Base-by-base conservation (phyloP, 2,329 filamentous ascomycete genomes). In the Hymenoscyphus scutula region DNA sequence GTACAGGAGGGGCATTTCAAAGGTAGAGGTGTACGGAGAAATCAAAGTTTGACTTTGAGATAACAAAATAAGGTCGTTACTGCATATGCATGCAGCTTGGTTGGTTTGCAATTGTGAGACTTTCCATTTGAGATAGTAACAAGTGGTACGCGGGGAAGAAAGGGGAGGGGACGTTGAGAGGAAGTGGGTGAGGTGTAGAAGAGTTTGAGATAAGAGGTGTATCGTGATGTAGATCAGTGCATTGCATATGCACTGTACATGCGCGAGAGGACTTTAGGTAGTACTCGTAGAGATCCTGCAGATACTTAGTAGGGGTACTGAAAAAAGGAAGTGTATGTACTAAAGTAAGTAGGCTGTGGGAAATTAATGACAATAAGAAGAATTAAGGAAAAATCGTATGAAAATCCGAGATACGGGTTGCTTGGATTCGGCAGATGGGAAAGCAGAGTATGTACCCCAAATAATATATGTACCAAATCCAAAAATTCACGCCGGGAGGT, bases 121-220 rank as follows among this genome's bases (percentile, higher is more conserved):
- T 23, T 41, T 19, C 5, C n/a, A 10, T 19, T 23, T 11, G 7
- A 48, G 19, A 48, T 10, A 13, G 32, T 13, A 2, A 34, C 11
- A 34, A 23, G 41, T 48, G 41, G 41, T 48, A 48, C 19, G 41
- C 41, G 41, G 41, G 41, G 41, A 48, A 48, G 41, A 48, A 48
- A 19, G 19, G 17, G n/a, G n/a, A n/a, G 41, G 3, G 19, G 3
- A 11, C 7, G 23, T 48, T 10, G 32, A 11, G n/a, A n/a, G n/a
- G n/a, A n/a, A n/a, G n/a, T n/a, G n/a, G n/a, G n/a, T n/a, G 41
- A 48, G 41, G 41, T 48, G 19, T 19, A 25, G 41, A 7, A 10
- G 7, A 34, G 10, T 34, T 32, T 23, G 19, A 11, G n/a, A 23
- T 11, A 23, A 25, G n/a, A 48, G n/a, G n/a, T 48, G 41, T 23